Conservation (phyloP, 768 basidiomycete species). For the Floccularia luteovirens region DNA sequence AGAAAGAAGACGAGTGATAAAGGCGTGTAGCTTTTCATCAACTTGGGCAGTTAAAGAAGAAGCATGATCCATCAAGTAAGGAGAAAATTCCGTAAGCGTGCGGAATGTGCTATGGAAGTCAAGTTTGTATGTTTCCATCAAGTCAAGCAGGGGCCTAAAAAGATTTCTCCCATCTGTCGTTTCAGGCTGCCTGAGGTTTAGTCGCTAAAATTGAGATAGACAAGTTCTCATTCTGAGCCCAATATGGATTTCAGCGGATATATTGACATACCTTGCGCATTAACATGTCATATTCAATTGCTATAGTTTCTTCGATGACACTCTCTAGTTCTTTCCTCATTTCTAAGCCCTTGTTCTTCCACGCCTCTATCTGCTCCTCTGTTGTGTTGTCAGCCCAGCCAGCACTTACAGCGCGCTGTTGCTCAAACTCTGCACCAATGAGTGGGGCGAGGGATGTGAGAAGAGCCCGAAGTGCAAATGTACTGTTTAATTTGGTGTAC, state of each 20-base stretch:
- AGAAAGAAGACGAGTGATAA: constrained; percentile 36
- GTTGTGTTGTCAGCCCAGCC: constrained; percentile 60
- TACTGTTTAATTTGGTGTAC: constrained; percentile 23
- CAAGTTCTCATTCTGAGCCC: not conserved
- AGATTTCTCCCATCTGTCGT: constrained; percentile 52
- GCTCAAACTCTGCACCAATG: constrained; percentile 72
- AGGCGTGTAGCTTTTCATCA: constrained; percentile 24
- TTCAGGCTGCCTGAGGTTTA: constrained; percentile 59
- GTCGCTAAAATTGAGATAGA: constrained; percentile 39
- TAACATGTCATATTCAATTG: constrained; percentile 54
- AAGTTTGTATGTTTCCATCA: constrained; percentile 67
- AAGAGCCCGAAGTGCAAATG: constrained; percentile 75
- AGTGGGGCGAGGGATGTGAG: constrained; percentile 76
- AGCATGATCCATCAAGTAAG: constrained; percentile 17
- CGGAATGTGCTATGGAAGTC: constrained; percentile 91
- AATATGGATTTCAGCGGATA: not conserved
- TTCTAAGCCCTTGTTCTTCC: constrained; percentile 51
- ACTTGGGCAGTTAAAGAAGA: constrained; percentile 3
- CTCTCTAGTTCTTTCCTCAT: constrained; percentile 55
- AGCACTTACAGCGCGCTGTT: constrained; percentile 36
- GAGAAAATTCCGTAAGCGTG: constrained; percentile 54
- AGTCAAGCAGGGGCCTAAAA: constrained; percentile 60
- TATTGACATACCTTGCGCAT: constrained; percentile 57
- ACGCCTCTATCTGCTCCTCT: constrained; percentile 48
- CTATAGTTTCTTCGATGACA: constrained; percentile 49